phyloP scores from a whole-genome alignment of 768 basidiomycete genomes.

The Fomitopsis pulvina region DNA sequence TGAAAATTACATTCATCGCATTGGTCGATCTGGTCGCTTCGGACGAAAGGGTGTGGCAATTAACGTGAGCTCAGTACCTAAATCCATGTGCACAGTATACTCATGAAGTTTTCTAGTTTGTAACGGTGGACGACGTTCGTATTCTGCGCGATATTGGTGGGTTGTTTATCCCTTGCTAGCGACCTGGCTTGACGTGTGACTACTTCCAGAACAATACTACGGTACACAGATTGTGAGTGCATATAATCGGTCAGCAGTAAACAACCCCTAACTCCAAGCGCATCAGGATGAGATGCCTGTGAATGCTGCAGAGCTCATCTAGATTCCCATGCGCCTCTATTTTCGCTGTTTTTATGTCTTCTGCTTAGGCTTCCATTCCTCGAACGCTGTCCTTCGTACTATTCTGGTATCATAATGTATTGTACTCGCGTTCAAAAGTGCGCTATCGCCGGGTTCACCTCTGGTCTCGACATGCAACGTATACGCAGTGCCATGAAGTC shows the following conservation, averaged over 20 bases:
- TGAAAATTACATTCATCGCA: constrained; percentile 99
- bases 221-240: constrained; percentile 80
- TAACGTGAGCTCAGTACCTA: constrained; percentile 56
- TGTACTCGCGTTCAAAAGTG: background rate
- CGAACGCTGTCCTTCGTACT: background rate
- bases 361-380: constrained; percentile 11
- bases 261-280: constrained; percentile 16
- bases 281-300: constrained; percentile 96
- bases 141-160: constrained; percentile 95
- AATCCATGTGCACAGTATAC: background rate
- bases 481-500: too few species aligned
- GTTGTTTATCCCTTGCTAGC: constrained; percentile 17
- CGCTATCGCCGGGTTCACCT: background rate
- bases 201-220: constrained; percentile 82
- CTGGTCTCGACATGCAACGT: too few species aligned
- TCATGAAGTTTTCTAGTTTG: constrained; percentile 49
- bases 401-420: background rate
- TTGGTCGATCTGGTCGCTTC: constrained; percentile 98
- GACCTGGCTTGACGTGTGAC: background rate
- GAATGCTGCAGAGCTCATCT: constrained; percentile 96
- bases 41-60: constrained; percentile 99
- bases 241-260: constrained; percentile 2
- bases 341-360: constrained; percentile 13
- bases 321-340: constrained; percentile 19
- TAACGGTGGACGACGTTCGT: constrained; percentile 92